Percentiles rank a stretch among this genome's conserved stretches.
phyloP scores from a whole-genome alignment of 2,329 filamentous ascomycete genomes.

The Chrysoporthe deuterocubensis region DNA sequence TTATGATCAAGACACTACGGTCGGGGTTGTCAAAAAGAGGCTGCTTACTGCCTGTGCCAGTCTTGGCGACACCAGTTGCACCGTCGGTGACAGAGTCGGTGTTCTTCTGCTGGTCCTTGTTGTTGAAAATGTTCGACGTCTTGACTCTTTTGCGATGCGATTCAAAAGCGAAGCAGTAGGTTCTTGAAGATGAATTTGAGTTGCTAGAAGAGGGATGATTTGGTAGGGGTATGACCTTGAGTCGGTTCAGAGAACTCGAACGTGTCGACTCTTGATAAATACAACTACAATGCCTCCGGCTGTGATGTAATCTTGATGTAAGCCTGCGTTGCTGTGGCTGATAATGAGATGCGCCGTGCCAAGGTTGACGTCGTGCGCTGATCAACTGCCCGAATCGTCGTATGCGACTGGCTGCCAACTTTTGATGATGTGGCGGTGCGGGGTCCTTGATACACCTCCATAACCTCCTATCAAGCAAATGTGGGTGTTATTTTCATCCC shows the following conservation, averaged over 20 bases:
- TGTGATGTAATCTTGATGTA: slow-evolving; percentile 14
- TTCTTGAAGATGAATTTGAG: neutral
- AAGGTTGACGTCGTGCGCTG: slow-evolving; percentile 26
- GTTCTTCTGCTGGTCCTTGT: slow-evolving; percentile 24
- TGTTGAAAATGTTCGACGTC: slow-evolving; percentile 26
- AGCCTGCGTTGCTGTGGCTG: slow-evolving; percentile 22
- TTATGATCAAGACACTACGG: neutral
- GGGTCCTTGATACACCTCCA: slow-evolving; percentile 17
- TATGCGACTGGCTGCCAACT: slow-evolving; percentile 12
- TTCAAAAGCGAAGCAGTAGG: neutral
- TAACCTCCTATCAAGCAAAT: no score
- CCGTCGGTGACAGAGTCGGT: slow-evolving; percentile 22
- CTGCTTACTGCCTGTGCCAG: slow-evolving; percentile 25
- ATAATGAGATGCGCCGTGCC: slow-evolving; percentile 12
- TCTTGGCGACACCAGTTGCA: slow-evolving; percentile 25
- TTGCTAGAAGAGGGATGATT: no score
- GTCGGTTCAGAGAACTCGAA: neutral
- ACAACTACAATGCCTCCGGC: neutral
- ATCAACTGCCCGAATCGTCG: slow-evolving; percentile 20
- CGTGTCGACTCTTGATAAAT: neutral
- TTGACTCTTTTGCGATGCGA: neutral
- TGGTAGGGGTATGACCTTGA: neutral
- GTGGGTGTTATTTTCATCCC: no score
- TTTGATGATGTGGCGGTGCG: slow-evolving; percentile 27
- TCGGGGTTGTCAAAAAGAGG: no score